These are phyloP conservation scores for Candida smagusa DNA, from an alignment of 1,139 yeast species.

Conservation along the genomic window DNA sequence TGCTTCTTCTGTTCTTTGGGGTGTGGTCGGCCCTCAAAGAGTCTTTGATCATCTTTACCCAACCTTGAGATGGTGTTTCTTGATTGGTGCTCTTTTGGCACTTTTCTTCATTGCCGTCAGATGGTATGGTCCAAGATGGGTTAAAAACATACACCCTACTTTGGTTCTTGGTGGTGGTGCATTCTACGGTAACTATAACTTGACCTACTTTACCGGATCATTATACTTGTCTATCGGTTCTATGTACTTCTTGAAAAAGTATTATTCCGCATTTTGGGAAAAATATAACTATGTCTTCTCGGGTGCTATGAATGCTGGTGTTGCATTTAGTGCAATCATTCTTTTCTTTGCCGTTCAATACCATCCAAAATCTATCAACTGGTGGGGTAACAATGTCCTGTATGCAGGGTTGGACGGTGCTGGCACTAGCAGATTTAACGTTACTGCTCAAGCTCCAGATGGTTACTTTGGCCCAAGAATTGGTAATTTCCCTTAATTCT, in stretches of 20 bases:
- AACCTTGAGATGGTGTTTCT: conserved; percentile 46
- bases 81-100: conserved; percentile 40
- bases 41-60: conserved; percentile 50
- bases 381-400: conserved; percentile 20
- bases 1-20: conserved; percentile 63
- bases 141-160: conserved; percentile 17
- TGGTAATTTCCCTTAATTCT: conserved; percentile 10
- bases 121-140: conserved; percentile 14
- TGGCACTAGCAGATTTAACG: conserved; percentile 8
- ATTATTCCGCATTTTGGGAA: conserved; percentile 16
- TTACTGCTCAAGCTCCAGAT: conserved; percentile 13
- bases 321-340: conserved; percentile 16
- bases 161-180: conserved; percentile 16
- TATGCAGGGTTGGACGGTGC: conserved; percentile 13
- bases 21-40: conserved; percentile 57
- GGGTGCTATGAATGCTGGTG: conserved; percentile 18
- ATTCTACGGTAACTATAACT: conserved; percentile 14
- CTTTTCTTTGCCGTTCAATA: conserved; percentile 20
- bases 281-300: conserved; percentile 19
- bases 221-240: conserved; percentile 13
- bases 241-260: conserved; percentile 16
- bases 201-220: conserved; percentile 16
- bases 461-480: conserved; percentile 18
- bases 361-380: conserved; percentile 12
- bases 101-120: conserved; percentile 29